Evolutionary conservation across 148 eudicot species (phyloP).

Genomic region (Euryodendron excelsum): DNA sequence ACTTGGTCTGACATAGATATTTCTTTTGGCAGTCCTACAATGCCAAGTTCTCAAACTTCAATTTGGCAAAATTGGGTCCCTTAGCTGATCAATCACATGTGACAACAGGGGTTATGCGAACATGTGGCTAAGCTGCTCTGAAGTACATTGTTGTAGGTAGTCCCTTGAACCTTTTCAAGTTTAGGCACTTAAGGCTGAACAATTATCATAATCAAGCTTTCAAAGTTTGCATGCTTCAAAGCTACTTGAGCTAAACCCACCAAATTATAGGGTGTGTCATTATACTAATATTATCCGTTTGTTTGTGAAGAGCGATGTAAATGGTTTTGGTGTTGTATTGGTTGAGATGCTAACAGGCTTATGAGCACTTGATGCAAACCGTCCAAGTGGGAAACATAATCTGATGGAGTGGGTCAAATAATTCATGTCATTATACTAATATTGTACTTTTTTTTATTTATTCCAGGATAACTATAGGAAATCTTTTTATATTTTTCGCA

Average conservation of each 20-base stretch:
- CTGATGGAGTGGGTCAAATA: constrained; percentile 56
- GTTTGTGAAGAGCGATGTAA: constrained; percentile 48
- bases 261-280: background rate
- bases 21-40: background rate
- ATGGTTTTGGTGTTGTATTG: constrained; percentile 57
- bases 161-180: no score
- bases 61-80: background rate
- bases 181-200: background rate
- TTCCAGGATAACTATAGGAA: no score
- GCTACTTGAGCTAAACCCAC: background rate
- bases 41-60: background rate
- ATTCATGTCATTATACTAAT: no score
- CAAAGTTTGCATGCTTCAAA: background rate
- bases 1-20: no score
- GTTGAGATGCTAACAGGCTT: constrained; percentile 57
- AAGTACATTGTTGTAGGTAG: no score
- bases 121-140: no score
- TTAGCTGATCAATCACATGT: background rate
- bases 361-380: constrained; percentile 42
- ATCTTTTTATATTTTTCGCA: no score
- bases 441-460: no score
- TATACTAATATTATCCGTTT: background rate
- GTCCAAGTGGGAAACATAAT: constrained; percentile 36
- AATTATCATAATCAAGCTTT: background rate
- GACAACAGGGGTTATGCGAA: background rate